Conservation (phyloP, 2,329 filamentous ascomycete species). For the Aspergillus proliferans region DNA sequence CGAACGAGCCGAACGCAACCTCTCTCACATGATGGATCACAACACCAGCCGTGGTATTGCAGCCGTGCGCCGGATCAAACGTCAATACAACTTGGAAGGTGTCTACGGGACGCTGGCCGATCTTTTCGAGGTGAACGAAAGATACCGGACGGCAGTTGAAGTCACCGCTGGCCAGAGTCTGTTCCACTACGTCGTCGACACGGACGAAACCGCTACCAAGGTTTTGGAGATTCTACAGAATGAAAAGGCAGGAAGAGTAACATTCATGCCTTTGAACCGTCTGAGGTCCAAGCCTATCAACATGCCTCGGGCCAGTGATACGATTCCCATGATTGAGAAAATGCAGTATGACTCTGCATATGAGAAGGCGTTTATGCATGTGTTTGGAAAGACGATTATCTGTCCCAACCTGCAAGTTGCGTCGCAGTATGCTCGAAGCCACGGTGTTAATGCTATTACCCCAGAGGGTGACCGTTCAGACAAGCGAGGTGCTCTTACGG, state of each 20-base stretch:
- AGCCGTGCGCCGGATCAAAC: conserved; percentile 76
- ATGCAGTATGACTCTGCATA: conserved; percentile 70
- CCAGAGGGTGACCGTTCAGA: conserved; percentile 91
- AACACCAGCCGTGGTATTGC: conserved; percentile 80
- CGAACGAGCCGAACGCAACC: conserved; percentile 66
- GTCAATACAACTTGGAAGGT: conserved; percentile 70
- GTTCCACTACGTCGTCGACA: conserved; percentile 95
- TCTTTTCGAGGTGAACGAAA: conserved; percentile 77
- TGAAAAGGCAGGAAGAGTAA: conserved; percentile 76
- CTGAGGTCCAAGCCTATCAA: conserved; percentile 65
- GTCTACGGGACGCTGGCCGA: conserved; percentile 92
- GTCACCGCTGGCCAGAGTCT: conserved; percentile 87
- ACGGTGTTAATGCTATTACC: conserved; percentile 87
- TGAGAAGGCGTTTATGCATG: conserved; percentile 83
- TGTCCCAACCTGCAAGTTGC: conserved; percentile 85
- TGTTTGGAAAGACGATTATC: conserved; percentile 92
- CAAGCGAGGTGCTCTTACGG: conserved; percentile 90
- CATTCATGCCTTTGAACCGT: conserved; percentile 88
- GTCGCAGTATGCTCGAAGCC: conserved; percentile 83
- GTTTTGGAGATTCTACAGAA: conserved; percentile 74
- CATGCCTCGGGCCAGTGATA: conserved; percentile 79
- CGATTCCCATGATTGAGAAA: conserved; percentile 78
- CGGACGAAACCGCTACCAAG: conserved; percentile 75
- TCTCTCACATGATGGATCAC: conserved; percentile 82
- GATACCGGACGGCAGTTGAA: conserved; percentile 83